Evolutionary conservation across 257 asterid genomes (phyloP), one percentile per base, ranked within the genome.

Genomic region (Orobanche coerulescens): DNA sequence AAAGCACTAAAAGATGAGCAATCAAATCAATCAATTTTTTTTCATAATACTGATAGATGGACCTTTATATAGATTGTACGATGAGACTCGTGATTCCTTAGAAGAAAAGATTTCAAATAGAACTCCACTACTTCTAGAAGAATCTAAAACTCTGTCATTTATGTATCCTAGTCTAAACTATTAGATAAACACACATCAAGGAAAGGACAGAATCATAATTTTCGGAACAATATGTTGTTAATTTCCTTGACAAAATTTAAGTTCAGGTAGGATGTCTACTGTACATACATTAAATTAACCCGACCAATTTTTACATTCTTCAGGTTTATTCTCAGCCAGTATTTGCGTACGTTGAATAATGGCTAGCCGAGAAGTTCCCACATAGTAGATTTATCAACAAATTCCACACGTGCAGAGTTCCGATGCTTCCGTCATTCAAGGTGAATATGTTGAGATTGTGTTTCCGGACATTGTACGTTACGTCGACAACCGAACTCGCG

Each of bases 271-370:
- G 2, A 15, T 54, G 14, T 28, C 20, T 0, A 1, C 18, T 15
- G 9, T 18, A 30, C 16, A 46, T 13, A 33, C 24, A 22, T 5
- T 11, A 18, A 34, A 42, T 2, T 49, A 51, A 50, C 39, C 2
- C 14, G 2, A 6, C 37, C 28, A 0, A 9, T 24, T 23, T n/a
- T 40, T 12, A 1, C 4, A 24, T 37, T 0, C 19, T 50, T 52
- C 56, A 76, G 82, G 79, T 77, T 10, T 77, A 63, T 52, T 77
- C 86, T 47, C 94, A 85, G 66, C 94, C 96, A 9, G 61, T 85
- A n/a, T 85, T 76, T 23, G 84, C 93, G 40, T 74, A 74, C 12
- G 84, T 28, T 0, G 90, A 88, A 39, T 67, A 61, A 43, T 76
- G 88, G 86, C 15, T 75, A 0, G 50, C 64, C 0, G 39, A 66